Conservation (phyloP, 2,329 filamentous ascomycete species). For the Apiospora saccharicola region DNA sequence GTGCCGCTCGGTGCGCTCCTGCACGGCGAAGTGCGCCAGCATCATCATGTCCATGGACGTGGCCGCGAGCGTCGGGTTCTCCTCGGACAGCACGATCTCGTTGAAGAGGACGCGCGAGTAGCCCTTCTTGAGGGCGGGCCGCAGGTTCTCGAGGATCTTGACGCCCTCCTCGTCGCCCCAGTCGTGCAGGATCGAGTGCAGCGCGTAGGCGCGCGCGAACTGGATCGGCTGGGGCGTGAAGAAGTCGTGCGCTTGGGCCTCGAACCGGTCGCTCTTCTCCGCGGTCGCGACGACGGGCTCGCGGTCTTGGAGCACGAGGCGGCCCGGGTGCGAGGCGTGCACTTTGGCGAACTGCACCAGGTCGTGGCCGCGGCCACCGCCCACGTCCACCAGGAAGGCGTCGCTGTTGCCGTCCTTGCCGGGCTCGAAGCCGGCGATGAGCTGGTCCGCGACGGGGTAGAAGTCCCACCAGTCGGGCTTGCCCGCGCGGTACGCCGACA, state of each 20-base stretch:
- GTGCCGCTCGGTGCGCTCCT: conserved; percentile 35
- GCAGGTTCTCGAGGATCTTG: conserved; percentile 38
- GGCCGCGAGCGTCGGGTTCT: conserved; percentile 33
- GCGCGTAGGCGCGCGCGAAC: conserved; percentile 44
- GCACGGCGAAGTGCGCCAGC: conserved; percentile 33
- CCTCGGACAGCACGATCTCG: conserved; percentile 44
- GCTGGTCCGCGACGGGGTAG: background rate
- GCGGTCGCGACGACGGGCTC: conserved; percentile 49
- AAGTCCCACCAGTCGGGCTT: conserved; percentile 21
- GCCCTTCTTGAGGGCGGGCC: conserved; percentile 39
- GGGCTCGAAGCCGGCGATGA: conserved; percentile 26
- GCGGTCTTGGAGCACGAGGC: conserved; percentile 46
- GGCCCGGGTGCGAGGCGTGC: conserved; percentile 28
- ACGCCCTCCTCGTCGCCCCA: conserved; percentile 36
- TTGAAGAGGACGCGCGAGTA: conserved; percentile 49
- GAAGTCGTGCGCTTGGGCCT: conserved; percentile 47
- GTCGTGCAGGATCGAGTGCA: conserved; percentile 44
- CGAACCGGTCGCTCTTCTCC: conserved; percentile 44
- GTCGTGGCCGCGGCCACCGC: conserved; percentile 27
- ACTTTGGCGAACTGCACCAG: conserved; percentile 6
- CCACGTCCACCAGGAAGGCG: conserved; percentile 34
- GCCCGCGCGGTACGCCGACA: conserved; percentile 15
- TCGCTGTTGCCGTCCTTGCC: conserved; percentile 23
- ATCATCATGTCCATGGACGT: conserved; percentile 40
- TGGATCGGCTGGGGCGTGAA: conserved; percentile 49